Evolutionary conservation across 2,329 filamentous ascomycete species (phyloP), one percentile per base, ranked within the genome.

Genomic region (Aspergillus sp.): DNA sequence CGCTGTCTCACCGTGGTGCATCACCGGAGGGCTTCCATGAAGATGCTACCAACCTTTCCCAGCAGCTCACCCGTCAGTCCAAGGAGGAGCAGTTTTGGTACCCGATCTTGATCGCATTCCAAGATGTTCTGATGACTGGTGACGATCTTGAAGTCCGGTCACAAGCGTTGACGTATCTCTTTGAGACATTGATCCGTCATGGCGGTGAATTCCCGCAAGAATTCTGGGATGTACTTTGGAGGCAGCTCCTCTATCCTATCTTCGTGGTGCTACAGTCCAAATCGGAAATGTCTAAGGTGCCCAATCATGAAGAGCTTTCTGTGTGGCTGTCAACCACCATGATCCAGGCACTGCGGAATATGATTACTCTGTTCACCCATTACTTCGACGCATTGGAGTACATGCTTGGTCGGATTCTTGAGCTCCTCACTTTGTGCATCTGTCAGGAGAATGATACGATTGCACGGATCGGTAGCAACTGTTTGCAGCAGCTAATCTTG

Each of bases 391-490:
- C 92, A 0, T 81, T 99, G 9, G 92, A 98, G 78, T 96, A 97
- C 74, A 99, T 99, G 95, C 85, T 99, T 17, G 92, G 97, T 76
- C 86, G 95, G n/a, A 98, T 99, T 76, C 80, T 99, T 39, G 94
- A 98, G 75, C 85, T 99, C 19, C 81, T 99, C 10, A 93, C 92
- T 3, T 85, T 99, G 10, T 99, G 95, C 74, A 99, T 99, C 64
- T 98, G 94, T 74, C 95, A 99, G 76, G 95, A 99, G 74, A 99
- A 99, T 70, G 95, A 99, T 72, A 99, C 96, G 0, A 94, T 99
- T 66, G 96, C 95, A 2, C 87, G 96, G 23, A 99, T 99, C 69
- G 95, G 95, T 55, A 98, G 94, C 80, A 99, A 99, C 74, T 99
- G 96, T 74, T 79, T 99, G 56, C 95, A 99, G 74, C 94, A 98